These are phyloP conservation scores for Tephrocybe sp. DNA, from an alignment of 768 basidiomycete species.

Conservation along the genomic window DNA sequence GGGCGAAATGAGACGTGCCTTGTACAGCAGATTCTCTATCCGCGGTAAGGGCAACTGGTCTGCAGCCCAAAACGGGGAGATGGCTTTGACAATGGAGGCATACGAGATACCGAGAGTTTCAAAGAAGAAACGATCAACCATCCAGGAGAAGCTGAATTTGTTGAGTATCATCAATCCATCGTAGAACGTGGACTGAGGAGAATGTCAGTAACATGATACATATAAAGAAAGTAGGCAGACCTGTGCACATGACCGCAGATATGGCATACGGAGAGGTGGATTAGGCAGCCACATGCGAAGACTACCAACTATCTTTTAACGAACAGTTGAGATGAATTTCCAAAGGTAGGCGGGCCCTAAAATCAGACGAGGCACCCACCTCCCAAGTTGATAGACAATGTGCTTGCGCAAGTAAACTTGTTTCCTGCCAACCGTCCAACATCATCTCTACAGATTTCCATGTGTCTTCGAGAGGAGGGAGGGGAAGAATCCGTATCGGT, in stretches of 20 bases:
- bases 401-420: constrained; percentile 42
- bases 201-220: neutral
- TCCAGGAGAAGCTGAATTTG: constrained; percentile 47
- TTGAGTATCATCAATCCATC: constrained; percentile 54
- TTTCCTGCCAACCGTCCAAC: constrained; percentile 56
- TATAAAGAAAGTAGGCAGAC: constrained; percentile 29
- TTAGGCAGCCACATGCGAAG: constrained; percentile 46
- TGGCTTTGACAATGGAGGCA: constrained; percentile 37
- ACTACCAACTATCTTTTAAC: constrained; percentile 44
- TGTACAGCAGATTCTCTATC: constrained; percentile 40
- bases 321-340: neutral
- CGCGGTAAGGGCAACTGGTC: constrained; percentile 36
- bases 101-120: constrained; percentile 62
- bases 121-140: constrained; percentile 60
- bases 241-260: constrained; percentile 64
- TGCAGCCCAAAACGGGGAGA: constrained; percentile 36
- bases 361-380: constrained; percentile 32
- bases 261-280: constrained; percentile 44
- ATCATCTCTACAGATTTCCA: constrained; percentile 51
- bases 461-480: constrained; percentile 45
- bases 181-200: constrained; percentile 51
- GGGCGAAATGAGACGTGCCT: constrained; percentile 28
- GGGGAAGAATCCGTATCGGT: constrained; percentile 59
- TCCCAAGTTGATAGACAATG: constrained; percentile 58
- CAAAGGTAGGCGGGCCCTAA: neutral